phyloP scores from a whole-genome alignment of 805 yeast genomes.

The Candida awuae region DNA sequence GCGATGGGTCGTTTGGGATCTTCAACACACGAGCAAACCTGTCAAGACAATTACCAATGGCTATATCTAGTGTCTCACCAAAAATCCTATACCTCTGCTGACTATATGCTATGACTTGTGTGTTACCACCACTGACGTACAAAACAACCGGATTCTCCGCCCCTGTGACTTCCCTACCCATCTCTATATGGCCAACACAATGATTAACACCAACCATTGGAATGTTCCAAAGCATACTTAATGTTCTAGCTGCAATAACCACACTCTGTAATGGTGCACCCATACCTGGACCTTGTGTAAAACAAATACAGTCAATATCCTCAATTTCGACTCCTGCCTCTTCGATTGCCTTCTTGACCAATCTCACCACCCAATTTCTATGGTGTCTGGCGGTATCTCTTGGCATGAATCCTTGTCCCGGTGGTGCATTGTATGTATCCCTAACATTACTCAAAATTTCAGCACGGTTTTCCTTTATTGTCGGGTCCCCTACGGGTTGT shows the following conservation, averaged over 20 bases:
- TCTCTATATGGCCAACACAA: slow-evolving; percentile 96
- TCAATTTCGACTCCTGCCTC: slow-evolving; percentile 45
- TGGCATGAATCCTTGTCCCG: slow-evolving; percentile 97
- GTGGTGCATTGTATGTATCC: slow-evolving; percentile 93
- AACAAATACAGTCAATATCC: slow-evolving; percentile 75
- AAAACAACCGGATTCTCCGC: slow-evolving; percentile 95
- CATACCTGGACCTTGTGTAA: slow-evolving; percentile 99
- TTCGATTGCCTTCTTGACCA: slow-evolving; percentile 55
- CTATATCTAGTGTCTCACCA: slow-evolving; percentile 98
- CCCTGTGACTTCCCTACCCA: slow-evolving; percentile 98
- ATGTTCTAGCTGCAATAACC: slow-evolving; percentile 84
- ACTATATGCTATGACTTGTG: slow-evolving; percentile 95
- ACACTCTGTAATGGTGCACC: slow-evolving; percentile 96
- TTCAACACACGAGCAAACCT: slow-evolving; percentile 86
- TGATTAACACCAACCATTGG: slow-evolving; percentile 95
- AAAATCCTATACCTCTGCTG: slow-evolving; percentile 92
- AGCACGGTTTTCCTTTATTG: slow-evolving; percentile 53
- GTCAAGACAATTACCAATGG: slow-evolving; percentile 95
- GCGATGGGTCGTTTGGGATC: slow-evolving; percentile 90
- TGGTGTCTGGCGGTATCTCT: slow-evolving; percentile 96
- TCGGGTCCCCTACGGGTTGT: slow-evolving; percentile 52
- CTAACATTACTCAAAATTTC: slow-evolving; percentile 76
- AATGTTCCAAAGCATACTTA: slow-evolving; percentile 67
- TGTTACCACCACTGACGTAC: slow-evolving; percentile 97
- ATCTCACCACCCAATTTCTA: slow-evolving; percentile 83